Percentiles rank a stretch among this genome's conserved stretches.
Conservation (phyloP, 306 rosid species). For the Prunus armeniaca region DNA sequence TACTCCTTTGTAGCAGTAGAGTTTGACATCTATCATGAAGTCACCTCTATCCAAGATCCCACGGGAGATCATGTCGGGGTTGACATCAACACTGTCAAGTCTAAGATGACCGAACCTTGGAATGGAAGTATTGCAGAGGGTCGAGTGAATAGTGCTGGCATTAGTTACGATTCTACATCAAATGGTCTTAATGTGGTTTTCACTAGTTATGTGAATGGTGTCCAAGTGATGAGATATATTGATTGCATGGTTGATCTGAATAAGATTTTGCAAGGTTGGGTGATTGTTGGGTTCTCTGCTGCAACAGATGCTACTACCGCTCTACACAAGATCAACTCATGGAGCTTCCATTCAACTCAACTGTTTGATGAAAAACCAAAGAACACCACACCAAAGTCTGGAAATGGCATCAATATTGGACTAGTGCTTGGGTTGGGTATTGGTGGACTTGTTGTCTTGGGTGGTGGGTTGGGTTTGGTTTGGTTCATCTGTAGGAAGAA, state of each 20-base stretch:
- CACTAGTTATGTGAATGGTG: background rate
- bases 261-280: background rate
- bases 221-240: background rate
- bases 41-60: constrained; percentile 20
- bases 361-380: background rate
- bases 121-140: background rate
- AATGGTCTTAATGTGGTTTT: background rate
- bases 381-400: background rate
- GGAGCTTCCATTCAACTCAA: background rate
- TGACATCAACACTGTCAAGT: constrained; percentile 39
- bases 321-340: background rate
- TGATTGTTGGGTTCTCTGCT: constrained; percentile 8
- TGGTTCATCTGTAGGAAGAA: constrained; percentile 10
- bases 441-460: background rate
- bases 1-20: constrained; percentile 37
- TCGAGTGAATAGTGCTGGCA: background rate
- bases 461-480: background rate
- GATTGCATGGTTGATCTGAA: constrained; percentile 10
- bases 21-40: constrained; percentile 33
- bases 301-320: background rate
- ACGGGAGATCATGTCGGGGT: constrained; percentile 35
- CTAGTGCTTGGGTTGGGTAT: background rate
- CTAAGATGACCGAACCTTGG: constrained; percentile 11
- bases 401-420: background rate
- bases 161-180: background rate